phyloP scores from a whole-genome alignment of 768 basidiomycete genomes.

The Boletellus ananas region DNA sequence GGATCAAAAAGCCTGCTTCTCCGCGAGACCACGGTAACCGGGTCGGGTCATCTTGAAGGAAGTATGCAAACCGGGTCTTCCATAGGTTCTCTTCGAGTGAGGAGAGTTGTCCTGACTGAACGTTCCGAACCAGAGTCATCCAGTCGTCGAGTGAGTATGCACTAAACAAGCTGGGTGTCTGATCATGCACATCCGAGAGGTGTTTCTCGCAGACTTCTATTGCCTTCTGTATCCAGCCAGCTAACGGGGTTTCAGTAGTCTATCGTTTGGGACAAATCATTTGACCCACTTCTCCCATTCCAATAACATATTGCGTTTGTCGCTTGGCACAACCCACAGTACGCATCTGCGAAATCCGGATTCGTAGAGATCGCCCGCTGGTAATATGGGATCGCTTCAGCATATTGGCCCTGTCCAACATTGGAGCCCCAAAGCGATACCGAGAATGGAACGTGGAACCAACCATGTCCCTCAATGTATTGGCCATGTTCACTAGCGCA shows the following conservation, averaged over 20 bases:
- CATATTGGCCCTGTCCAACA: conserved; percentile 33
- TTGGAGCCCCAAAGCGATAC: background rate
- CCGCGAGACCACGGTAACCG: conserved; percentile 24
- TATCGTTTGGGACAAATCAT: conserved; percentile 1
- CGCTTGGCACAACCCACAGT: conserved; percentile 46
- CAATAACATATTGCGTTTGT: conserved; percentile 47
- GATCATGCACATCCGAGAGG: conserved; percentile 30
- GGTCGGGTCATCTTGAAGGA: conserved; percentile 24
- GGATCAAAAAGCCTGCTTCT: conserved; percentile 43
- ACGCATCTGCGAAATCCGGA: conserved; percentile 43
- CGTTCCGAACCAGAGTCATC: conserved; percentile 33
- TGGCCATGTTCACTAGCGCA: conserved; percentile 49
- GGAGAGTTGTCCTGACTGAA: conserved; percentile 24
- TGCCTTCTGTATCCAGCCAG: conserved; percentile 36
- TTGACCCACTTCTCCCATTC: conserved; percentile 33
- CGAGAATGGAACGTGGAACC: conserved; percentile 3
- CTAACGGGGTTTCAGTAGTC: conserved; percentile 11
- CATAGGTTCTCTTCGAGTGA: conserved; percentile 28
- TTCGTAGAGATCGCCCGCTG: conserved; percentile 40
- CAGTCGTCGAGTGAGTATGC: conserved; percentile 33
- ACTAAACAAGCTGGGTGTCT: conserved; percentile 29
- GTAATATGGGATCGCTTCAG: conserved; percentile 46
- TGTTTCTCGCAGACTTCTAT: conserved; percentile 37
- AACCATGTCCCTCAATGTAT: conserved; percentile 48
- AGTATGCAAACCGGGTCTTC: conserved; percentile 29